Base-by-base conservation (phyloP, 2,329 filamentous ascomycete genomes). In the Microsporum ferrugineum region DNA sequence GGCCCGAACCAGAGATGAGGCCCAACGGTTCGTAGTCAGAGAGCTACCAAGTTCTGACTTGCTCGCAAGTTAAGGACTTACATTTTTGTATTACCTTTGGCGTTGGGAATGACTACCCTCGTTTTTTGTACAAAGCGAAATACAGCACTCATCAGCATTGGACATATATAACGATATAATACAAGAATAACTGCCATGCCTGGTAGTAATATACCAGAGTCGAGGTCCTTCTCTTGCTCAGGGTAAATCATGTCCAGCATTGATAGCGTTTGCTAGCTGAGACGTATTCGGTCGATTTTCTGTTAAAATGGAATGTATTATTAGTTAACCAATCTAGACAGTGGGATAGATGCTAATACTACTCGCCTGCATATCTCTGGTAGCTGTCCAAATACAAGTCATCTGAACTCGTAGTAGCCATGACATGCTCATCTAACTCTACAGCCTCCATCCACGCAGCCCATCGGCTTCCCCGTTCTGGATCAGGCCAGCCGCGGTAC, bases 371-470 rank as follows among this genome's bases (percentile, higher is more conserved):
- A 80, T 82, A 80, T 79, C 85, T 66, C 77, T 83, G 72, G 80
- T 90, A 81, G 63, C 82, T 86, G 67, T 88, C 85, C 61, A 86
- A 71, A 68, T 88, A 89, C 60, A 88, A 73, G 53, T 84, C 80
- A 65, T 85, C 82, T 2, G 76, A 78, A 69, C 86, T 89, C 27
- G 84, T 88, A 12, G 88, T 91, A 34, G 81, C 82, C 70, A 77
- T 78, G 5, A 91, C 80, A 63, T 84, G 80, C 38, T 79, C 77
- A 64, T 88, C 81, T 0, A 69, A 68, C 70, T 90, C 87, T 58
- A 91, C 80, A 0, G 88, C 88, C 34, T 84, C 78, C 4, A 89
- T 77, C 88, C 88, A 91, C 53, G 74, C 77, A 33, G 80, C 81
- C 85, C 86, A 89, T 5, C 88, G 78, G 63, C 79, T 83, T 0